Evolutionary conservation across 2,329 filamentous ascomycete genomes (phyloP), one percentile per base, ranked within the genome.

Genomic region (Colletotrichum eremochloae): DNA sequence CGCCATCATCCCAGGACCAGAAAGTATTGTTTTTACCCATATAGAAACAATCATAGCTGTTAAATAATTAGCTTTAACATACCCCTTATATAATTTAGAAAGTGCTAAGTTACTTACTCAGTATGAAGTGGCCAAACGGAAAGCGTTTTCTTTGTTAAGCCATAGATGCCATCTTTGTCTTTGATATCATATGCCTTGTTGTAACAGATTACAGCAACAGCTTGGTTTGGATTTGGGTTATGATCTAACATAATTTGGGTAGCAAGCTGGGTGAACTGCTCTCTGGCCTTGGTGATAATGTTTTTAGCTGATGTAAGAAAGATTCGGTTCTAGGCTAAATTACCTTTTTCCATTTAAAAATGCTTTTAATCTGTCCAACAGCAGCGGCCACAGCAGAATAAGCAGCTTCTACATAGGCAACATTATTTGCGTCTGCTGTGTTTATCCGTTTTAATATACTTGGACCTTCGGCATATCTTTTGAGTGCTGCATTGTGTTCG

Each of bases 161-260:
- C 66, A n/a, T 63, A 62, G 1, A 57, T 50, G n/a, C 46, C 38
- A 4, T 40, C 33, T 9, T 42, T 31, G n/a, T 68, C 40, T 31
- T 40, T 55, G 1, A 68, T 12, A 14, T 52, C 40, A 8, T 62
- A 68, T 3, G 1, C 58, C 15, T 63, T 38, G 20, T 68, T 68
- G 42, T 68, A 68, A 38, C 66, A 68, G 6, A 63, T 63, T 18
- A 58, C 66, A 1, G 66, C 50, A 48, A 68, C 58, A 20, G 61
- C 52, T n/a, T 48, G 50, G 1, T 15, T 31, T 6, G 66, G n/a
- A 50, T 68, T 56, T 7, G 66, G 66, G 52, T 68, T 68, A 2
- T 68, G 52, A 3, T 62, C 48, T 40, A 68, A 42, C 66, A 68
- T 68, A 9, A 56, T 40, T 11, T 68, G n/a, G n/a, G 66, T 68